These are phyloP conservation scores for Eucalyptus decipiens DNA, from an alignment of 345 rosid species.

Conservation along the genomic window DNA sequence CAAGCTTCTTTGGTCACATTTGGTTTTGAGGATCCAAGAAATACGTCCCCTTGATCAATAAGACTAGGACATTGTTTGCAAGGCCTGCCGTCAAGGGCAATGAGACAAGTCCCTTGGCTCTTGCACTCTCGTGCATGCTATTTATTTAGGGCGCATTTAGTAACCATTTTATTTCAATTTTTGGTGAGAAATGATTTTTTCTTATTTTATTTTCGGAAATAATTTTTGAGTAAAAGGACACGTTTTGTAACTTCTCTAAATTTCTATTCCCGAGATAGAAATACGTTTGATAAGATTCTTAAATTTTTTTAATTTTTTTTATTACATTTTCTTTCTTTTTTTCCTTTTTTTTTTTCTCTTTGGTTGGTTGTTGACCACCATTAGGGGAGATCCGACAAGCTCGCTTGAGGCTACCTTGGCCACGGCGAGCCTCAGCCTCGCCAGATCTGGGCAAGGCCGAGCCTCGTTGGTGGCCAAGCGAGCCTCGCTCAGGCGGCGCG, in stretches of 20 bases:
- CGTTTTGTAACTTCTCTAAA: too few relatives aligned
- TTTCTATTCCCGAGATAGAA: too few relatives aligned
- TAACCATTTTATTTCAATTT: too few relatives aligned
- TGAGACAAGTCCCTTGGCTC: neutral
- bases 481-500: accelerated
- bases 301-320: too few relatives aligned
- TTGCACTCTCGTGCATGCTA: neutral
- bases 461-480: accelerated
- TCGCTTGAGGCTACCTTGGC: accelerated
- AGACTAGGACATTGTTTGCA: neutral
- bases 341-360: too few relatives aligned
- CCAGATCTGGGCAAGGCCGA: too few relatives aligned
- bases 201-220: accelerated
- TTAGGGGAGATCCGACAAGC: accelerated
- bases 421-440: too few relatives aligned
- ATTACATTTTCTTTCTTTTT: too few relatives aligned
- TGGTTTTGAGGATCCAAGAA: neutral
- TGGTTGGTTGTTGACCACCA: accelerated
- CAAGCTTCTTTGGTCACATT: neutral
- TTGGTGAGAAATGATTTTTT: too few relatives aligned
- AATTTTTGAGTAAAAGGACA: too few relatives aligned
- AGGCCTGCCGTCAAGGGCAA: neutral
- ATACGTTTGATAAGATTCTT: too few relatives aligned
- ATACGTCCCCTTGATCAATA: neutral
- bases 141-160: accelerated